A percentile compares a stretch with the other conserved stretches of the same genome.
Evolutionary conservation across 495 filamentous ascomycete species (phyloP).

Genomic region (Trichodelitschia bisporula): DNA sequence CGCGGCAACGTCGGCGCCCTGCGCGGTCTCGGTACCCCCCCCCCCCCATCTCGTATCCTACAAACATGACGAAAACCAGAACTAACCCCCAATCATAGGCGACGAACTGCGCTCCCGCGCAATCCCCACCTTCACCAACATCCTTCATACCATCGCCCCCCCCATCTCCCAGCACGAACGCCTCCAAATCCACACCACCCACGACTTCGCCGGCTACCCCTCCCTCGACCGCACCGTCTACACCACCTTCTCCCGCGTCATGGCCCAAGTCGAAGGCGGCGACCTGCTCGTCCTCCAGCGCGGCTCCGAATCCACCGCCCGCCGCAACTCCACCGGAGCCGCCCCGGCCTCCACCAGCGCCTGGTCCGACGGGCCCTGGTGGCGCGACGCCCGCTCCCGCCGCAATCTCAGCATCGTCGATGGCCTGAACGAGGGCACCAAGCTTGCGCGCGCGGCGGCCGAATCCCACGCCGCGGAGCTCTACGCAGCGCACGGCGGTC

Average conservation of each 20-base stretch:
- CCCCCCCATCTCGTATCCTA: too few species aligned
- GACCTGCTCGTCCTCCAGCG: constrained; percentile 92
- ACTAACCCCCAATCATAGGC: too few species aligned
- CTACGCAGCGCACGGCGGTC: constrained; percentile 46
- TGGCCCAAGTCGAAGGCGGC: constrained; percentile 94
- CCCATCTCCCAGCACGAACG: constrained; percentile 96
- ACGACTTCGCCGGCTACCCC: constrained; percentile 83
- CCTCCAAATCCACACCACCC: constrained; percentile 91
- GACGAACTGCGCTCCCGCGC: constrained; percentile 75
- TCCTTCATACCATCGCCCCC: constrained; percentile 83
- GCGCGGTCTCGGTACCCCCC: constrained; percentile 56
- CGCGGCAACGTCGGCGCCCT: constrained; percentile 74
- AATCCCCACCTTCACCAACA: constrained; percentile 80
- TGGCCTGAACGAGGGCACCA: constrained; percentile 66
- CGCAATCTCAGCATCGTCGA: constrained; percentile 59
- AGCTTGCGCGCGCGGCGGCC: constrained; percentile 65
- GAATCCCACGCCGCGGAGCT: constrained; percentile 73
- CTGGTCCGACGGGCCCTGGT: constrained; percentile 93
- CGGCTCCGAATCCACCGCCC: constrained; percentile 56
- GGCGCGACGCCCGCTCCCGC: constrained; percentile 43
- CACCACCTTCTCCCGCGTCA: constrained; percentile 80
- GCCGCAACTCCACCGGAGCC: constrained; percentile 26
- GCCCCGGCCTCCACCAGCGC: constrained; percentile 16
- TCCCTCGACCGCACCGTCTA: constrained; percentile 86
- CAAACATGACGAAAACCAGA: too few species aligned